A percentile compares a stretch with the other conserved stretches of the same genome.
phyloP scores from a whole-genome alignment of 192 early-diverging fungal genomes.

The Umbelopsis ramanniana region DNA sequence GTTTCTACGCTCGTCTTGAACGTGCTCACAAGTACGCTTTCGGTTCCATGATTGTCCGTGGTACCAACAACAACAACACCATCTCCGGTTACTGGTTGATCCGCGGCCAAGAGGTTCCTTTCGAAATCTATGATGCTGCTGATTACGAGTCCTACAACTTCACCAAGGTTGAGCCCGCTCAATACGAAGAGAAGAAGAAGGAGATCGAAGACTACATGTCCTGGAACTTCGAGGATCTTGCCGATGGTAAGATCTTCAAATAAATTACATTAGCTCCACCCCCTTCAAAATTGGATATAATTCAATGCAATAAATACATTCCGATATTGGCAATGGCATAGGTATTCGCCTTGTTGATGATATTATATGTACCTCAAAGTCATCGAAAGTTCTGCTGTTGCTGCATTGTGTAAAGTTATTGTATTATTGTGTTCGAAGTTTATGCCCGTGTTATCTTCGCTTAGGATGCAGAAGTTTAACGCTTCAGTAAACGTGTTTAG shows the following conservation, averaged over 20 bases:
- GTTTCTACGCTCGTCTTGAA: slow-evolving; percentile 93
- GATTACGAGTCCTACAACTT: slow-evolving; percentile 92
- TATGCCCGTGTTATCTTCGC: no score
- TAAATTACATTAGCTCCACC: slow-evolving; percentile 43
- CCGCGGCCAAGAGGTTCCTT: slow-evolving; percentile 83
- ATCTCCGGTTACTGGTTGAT: slow-evolving; percentile 96
- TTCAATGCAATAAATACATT: no score
- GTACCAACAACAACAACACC: slow-evolving; percentile 83
- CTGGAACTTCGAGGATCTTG: slow-evolving; percentile 79
- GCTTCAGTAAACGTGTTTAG: no score
- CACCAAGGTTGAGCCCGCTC: slow-evolving; percentile 67
- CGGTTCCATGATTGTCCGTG: slow-evolving; percentile 81
- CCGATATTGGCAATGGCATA: no score
- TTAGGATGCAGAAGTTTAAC: no score
- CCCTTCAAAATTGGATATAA: no score
- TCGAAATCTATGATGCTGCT: slow-evolving; percentile 74
- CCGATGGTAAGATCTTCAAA: slow-evolving; percentile 90
- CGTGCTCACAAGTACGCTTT: slow-evolving; percentile 94
- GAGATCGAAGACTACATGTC: slow-evolving; percentile 69
- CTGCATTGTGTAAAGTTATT: no score
- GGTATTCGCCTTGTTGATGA: no score
- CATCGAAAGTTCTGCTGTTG: no score
- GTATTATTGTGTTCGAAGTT: no score
- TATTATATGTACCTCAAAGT: no score
- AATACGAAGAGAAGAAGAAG: slow-evolving; percentile 61